Base-by-base conservation (phyloP, 225 moss, liverwort and hornwort genomes). In the Neckera pumila region DNA sequence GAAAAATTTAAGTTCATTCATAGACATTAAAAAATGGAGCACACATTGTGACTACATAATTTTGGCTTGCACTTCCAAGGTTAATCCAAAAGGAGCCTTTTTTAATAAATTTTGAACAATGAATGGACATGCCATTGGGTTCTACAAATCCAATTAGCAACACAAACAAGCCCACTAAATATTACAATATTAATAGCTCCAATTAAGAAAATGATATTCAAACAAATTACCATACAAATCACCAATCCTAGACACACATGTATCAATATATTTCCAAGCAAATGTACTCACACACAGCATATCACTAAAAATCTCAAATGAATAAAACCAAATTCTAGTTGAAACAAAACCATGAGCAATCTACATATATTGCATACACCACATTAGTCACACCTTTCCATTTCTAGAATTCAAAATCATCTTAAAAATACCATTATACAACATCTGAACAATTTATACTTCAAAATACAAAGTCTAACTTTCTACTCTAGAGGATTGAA, bases 401-500 rank as follows among this genome's bases (percentile, higher is more conserved):
- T 23, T 40, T 40, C 1, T 0, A 38, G 1, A 67, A 38, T 25
- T 70, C 14, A 22, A 67, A 67, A n/a, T n/a, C 67, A n/a, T 22
- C 22, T n/a, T 22, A 38, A 22, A 67, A 67, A 38, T n/a, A 38
- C 6, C 22, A 67, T 38, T n/a, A 67, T 1, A 12, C 4, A 67
- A n/a, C 22, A 38, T 66, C 0, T 11, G 2, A 66, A 36, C 7
- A 66, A 1, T 1, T 3, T 66, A 12, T 2, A 67, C 21, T 0
- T n/a, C 10, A 38, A 65, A 67, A 12, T 22, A 13, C 12, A 38
- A 67, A 67, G 12, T 3, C 7, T 11, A n/a, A 10, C 2, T 11
- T 7, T n/a, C 21, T 12, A 67, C n/a, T 2, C 10, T 12, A 11
- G 2, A 0, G 6, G 2, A n/a, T 2, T n/a, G n/a, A 67, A 66